Evolutionary conservation across 2,329 filamentous ascomycete genomes (phyloP).

Genomic region (Tolypocladium ovalisporum): DNA sequence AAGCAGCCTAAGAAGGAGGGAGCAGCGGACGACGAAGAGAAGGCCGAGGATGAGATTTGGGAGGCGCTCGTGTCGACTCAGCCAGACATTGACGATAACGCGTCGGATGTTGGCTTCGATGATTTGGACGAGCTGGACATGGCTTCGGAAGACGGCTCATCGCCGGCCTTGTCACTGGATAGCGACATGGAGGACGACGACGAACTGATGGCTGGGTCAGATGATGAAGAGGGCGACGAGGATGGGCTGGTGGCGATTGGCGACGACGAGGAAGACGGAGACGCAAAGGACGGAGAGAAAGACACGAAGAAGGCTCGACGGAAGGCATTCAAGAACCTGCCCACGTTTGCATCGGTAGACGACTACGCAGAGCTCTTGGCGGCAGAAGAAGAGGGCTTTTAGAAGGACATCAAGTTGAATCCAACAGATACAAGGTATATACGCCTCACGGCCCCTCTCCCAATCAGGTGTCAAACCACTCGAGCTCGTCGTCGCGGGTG

Average conservation of each 20-base stretch:
- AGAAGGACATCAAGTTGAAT: constrained; percentile 4
- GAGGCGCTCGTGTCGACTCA: constrained; percentile 74
- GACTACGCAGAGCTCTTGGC: constrained; percentile 84
- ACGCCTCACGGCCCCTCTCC: too few relatives aligned
- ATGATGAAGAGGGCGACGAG: constrained; percentile 32
- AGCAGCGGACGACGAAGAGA: constrained; percentile 35
- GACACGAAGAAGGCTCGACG: constrained; percentile 44
- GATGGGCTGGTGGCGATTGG: constrained; percentile 24
- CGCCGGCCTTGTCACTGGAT: constrained; percentile 23
- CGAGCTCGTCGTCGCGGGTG: not conserved
- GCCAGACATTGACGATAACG: constrained; percentile 49
- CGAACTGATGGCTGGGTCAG: constrained; percentile 29
- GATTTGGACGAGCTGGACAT: constrained; percentile 38
- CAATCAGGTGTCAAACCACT: not conserved
- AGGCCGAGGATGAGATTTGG: constrained; percentile 78
- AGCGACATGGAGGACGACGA: constrained; percentile 36
- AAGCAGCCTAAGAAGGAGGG: constrained; percentile 44
- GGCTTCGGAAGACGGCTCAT: constrained; percentile 35
- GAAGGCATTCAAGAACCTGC: constrained; percentile 79
- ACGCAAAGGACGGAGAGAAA: constrained; percentile 53
- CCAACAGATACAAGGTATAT: not conserved
- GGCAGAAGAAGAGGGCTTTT: constrained; percentile 50
- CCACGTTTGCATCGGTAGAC: constrained; percentile 85
- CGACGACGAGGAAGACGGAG: constrained; percentile 35
- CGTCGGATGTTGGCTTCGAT: constrained; percentile 38